Evolutionary conservation across 306 rosid species (phyloP), one percentile per base, ranked within the genome.

Genomic region (Quercus gilva): DNA sequence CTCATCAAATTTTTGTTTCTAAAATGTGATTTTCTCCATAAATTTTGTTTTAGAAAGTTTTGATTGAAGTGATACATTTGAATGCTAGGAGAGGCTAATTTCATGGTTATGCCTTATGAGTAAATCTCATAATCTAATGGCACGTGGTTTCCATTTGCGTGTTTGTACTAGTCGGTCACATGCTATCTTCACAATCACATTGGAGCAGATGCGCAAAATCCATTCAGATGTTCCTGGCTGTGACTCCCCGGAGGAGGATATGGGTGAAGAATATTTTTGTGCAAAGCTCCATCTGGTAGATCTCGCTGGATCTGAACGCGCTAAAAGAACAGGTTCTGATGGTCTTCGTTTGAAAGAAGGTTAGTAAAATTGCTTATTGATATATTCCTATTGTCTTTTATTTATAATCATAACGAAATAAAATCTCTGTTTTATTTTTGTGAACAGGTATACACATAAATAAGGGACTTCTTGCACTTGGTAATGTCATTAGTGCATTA

Each of bases 261-360:
- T 90, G 89, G 94, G 94, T 71, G 93, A 90, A 86, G 97, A 90
- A 80, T 92, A 92, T 76, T 86, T 92, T 81, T 90, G 93, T 73
- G 93, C 94, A 73, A 92, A 92, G 88, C 89, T 92, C 73, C 97
- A 92, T 85, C 86, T 92, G 82, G 97, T 92, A 75, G 97, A 92
- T 90, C 91, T 92, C 55, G 97, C 97, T 68, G 97, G 97, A 84
- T 92, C 97, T 59, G 97, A 92, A 76, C 89, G 94, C 83, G 97
- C 94, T 69, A 92, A 92, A 86, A 89, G 97, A 83, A 87, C 97
- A 43, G 94, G 97, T 77, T 86, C 97, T 19, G 91, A 87, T 61
- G 92, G 94, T 77, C 74, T 87, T 73, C 97, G 97, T 76, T 89
- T 92, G 28, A 89, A 85, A 83, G 97, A 92, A 89, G 97, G 97